These are phyloP conservation scores for Bertia moriformis DNA, from an alignment of 2,329 filamentous ascomycete species.

Conservation along the genomic window DNA sequence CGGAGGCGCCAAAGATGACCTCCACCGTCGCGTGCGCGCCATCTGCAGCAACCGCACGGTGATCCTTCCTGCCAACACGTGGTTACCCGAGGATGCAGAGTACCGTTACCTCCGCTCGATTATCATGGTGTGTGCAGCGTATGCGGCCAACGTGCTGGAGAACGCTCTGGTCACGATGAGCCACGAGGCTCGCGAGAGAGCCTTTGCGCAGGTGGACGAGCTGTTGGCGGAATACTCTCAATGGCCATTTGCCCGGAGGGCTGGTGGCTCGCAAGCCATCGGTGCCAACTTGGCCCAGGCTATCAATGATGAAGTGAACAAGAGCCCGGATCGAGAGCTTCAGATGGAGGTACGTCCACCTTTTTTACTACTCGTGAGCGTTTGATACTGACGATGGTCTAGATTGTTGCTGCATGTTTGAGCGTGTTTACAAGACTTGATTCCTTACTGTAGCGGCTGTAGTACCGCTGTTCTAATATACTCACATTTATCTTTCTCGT, in stretches of 20 bases:
- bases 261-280: conserved; percentile 57
- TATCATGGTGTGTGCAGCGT: conserved; percentile 92
- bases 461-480: not conserved
- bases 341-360: conserved; percentile 1
- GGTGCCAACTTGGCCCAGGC: conserved; percentile 79
- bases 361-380: not conserved
- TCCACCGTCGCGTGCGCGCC: conserved; percentile 79
- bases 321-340: not conserved
- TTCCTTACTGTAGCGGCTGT: conserved; percentile 1
- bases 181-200: conserved; percentile 84
- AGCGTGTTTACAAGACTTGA: conserved; percentile 1
- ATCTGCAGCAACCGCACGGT: conserved; percentile 88
- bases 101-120: conserved; percentile 87
- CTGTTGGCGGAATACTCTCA: conserved; percentile 90
- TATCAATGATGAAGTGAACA: conserved; percentile 53
- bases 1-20: conserved; percentile 92
- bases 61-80: conserved; percentile 72
- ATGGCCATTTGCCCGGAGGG: conserved; percentile 85
- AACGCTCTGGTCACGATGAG: conserved; percentile 90
- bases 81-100: conserved; percentile 85
- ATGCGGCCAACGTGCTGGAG: conserved; percentile 93
- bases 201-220: conserved; percentile 94
- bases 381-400: not conserved
- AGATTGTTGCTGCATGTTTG: conserved; percentile 1
- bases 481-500: not conserved